Base-by-base conservation (phyloP, 306 rosid genomes). In the Rubus parviflorus region DNA sequence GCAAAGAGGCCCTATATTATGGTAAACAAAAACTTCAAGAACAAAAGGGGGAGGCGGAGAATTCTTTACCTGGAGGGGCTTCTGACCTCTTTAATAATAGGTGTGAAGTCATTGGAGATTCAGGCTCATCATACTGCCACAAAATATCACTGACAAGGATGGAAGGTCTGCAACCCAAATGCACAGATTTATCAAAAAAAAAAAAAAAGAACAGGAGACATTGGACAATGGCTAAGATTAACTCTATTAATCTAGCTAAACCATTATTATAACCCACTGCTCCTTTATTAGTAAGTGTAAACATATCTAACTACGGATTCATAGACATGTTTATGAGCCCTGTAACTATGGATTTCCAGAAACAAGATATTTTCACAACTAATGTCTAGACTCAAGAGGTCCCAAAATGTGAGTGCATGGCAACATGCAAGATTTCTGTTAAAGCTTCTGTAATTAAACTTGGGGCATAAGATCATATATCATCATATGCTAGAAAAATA, bases 141-240 rank as follows among this genome's bases (percentile, higher is more conserved):
- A 92, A 82, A 74, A 92, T 95, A 87, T 92, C 99, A 85, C 97
- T 91, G 77, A 95, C 97, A 78, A 95, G 98, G 85, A 95, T 85
- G 25, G 99, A 82, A 41, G 99, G 99, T 80, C 99, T 95, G 99
- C 78, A 84, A 85, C 63, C 77, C 78, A 80, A 62, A 89, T 54
- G 35, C 37, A 77, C 14, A 78, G 48, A 81, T 75, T n/a, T 73
- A 81, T 75, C 61, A 19, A 15, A 61, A 30, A 23, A 25, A 16
- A 23, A n/a, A 60, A 61, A 42, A 5, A 42, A 3, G 12, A 64
- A 17, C 63, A 35, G 51, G 66, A 37, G 68, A 42, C 9, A 0
- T 35, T 41, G 3, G 15, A 40, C 41, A 62, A 62, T 15, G 37
- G 23, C 15, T 38, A 20, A 6, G 15, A n/a, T 23, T 15, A 41